Conservation (phyloP, 208 protist genomes). For the Zelonia costaricensis region DNA sequence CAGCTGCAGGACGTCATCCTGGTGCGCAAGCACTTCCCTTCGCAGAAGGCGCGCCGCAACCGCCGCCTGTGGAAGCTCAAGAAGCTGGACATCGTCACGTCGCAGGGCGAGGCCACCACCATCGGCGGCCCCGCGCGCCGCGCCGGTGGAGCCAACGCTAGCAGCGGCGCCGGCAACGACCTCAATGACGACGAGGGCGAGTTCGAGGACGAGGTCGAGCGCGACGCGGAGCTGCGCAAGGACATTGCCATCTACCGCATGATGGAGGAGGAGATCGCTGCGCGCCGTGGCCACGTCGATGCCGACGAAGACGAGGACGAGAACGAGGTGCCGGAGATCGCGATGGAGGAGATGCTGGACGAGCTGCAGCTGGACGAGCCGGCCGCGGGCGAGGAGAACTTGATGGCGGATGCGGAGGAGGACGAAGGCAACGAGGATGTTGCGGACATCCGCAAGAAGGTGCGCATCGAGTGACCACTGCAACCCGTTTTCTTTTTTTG, state of each 20-base stretch:
- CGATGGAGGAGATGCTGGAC: constrained; percentile 82
- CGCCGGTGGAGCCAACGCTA: constrained; percentile 14
- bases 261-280: constrained; percentile 49
- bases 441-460: constrained; percentile 30
- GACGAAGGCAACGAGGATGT: constrained; percentile 21
- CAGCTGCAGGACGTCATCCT: constrained; percentile 92
- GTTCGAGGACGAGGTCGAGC: constrained; percentile 90
- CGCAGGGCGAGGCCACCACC: constrained; percentile 47
- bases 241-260: constrained; percentile 86
- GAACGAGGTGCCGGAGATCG: constrained; percentile 66
- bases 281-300: constrained; percentile 16
- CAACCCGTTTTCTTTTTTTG: constrained; percentile 6
- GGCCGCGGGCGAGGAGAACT: constrained; percentile 3
- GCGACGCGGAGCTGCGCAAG: constrained; percentile 75
- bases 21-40: constrained; percentile 94
- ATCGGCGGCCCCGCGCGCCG: constrained; percentile 15
- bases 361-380: constrained; percentile 76
- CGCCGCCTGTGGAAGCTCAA: constrained; percentile 82
- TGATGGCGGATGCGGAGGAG: constrained; percentile 16
- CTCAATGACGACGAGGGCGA: constrained; percentile 62
- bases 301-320: constrained; percentile 47
- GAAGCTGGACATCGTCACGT: constrained; percentile 69
- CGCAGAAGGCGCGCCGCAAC: constrained; percentile 69
- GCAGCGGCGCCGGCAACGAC: constrained; percentile 11
- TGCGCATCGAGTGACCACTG: constrained; percentile 23